Base-by-base conservation (phyloP, 2,329 filamentous ascomycete genomes). In the Didymella glomerata region DNA sequence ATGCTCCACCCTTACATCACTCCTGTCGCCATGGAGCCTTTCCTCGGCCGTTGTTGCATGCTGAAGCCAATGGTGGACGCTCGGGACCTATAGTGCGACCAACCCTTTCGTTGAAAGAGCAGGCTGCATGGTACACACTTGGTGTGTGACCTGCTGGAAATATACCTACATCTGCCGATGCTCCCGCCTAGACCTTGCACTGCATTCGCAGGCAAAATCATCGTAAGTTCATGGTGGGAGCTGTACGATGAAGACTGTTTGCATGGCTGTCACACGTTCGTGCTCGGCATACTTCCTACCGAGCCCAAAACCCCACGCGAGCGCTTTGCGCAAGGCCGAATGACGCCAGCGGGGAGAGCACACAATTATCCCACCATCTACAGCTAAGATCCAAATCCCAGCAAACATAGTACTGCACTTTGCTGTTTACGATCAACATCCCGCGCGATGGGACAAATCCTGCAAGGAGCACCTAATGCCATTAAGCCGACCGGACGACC, bases 361-460 rank as follows among this genome's bases (percentile, higher is more conserved):
- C 56, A 62, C 63, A 67, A 68, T 69, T 68, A 59, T 69, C 63
- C 68, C 67, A 57, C 62, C 66, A 63, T 64, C 51, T 62, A 55
- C 54, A 58, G 52, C 32, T 38, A 40, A 61, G 48, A 57, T 36
- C 40, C 34, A 50, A 22, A 58, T 48, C 44, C 58, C 36, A 56
- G 47, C 58, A 61, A 66, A 58, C 61, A 69, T 16, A 57, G 62
- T 66, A 48, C 62, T 59, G 57, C 20, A 52, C 51, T 57, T 57
- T 57, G 50, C 57, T 65, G 57, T 56, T 49, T 60, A 53, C 25
- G 48, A 41, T 25, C 59, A 61, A 48, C 41, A 46, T 60, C 55
- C 64, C 64, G 46, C 48, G 60, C 62, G 27, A 58, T 67, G 58
- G 49, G 57, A 45, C 61, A 62, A 62, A 58, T 60, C 53, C 44